Percentiles rank a stretch among this genome's conserved stretches.
These are phyloP conservation scores for Zymoseptoria tritici DNA, from an alignment of 2,329 filamentous ascomycete species.

Conservation along the genomic window DNA sequence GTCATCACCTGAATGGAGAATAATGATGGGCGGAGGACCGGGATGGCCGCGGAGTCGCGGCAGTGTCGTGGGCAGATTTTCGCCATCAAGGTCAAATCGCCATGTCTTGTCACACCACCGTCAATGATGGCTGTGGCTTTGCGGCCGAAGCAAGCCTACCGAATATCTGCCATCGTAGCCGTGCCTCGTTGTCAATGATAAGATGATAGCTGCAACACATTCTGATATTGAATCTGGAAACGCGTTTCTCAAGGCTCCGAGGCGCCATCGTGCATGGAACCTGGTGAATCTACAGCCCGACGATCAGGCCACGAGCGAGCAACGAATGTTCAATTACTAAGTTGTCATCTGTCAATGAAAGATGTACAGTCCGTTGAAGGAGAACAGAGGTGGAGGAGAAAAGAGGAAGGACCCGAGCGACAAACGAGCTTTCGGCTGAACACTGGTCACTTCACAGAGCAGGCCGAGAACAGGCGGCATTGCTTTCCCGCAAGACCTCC, in stretches of 20 bases:
- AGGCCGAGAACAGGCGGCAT: not conserved
- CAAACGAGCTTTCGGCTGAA: not conserved
- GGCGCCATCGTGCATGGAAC: too few species aligned
- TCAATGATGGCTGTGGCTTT: not conserved
- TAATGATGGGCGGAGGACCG: not conserved
- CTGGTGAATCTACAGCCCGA: too few species aligned
- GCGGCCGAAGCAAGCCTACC: not conserved
- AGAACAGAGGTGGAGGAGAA: too few species aligned
- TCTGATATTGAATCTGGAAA: too few species aligned
- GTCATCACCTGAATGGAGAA: constrained; percentile 1
- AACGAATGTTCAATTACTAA: too few species aligned
- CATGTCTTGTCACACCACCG: not conserved
- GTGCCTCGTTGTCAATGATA: not conserved
- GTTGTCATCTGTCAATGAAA: too few species aligned
- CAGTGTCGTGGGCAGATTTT: not conserved
- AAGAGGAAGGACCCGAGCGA: not conserved
- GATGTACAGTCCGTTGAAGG: too few species aligned
- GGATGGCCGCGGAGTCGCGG: not conserved
- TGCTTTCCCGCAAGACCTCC: not conserved
- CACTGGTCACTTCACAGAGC: not conserved
- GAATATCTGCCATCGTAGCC: not conserved
- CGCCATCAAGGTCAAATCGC: not conserved
- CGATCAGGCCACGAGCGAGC: too few species aligned
- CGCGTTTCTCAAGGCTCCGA: too few species aligned
- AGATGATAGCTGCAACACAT: too few species aligned